These are phyloP conservation scores for Termitomyces sp. DNA, from an alignment of 768 basidiomycete genomes.

Conservation along the genomic window DNA sequence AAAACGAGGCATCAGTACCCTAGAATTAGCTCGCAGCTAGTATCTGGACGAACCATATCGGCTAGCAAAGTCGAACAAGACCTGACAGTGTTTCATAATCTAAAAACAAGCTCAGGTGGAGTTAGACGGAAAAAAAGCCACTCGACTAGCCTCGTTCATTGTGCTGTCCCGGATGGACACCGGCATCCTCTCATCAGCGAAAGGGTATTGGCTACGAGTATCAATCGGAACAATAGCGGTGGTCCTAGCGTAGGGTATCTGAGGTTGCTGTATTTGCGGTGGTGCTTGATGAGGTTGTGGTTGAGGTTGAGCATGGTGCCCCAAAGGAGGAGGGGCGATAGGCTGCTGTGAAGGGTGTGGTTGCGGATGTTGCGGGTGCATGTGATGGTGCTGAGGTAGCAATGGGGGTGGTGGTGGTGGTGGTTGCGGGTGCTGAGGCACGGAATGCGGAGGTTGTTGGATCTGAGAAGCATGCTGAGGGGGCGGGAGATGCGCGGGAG, in stretches of 20 bases:
- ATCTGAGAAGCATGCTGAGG: slow-evolving; percentile 14
- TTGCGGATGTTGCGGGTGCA: slow-evolving; percentile 14
- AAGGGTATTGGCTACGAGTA: slow-evolving; percentile 30
- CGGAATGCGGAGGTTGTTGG: slow-evolving; percentile 18
- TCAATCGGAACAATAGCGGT: slow-evolving; percentile 43
- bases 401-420: slow-evolving; percentile 11
- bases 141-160: slow-evolving; percentile 38
- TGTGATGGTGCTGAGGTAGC: slow-evolving; percentile 12
- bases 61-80: slow-evolving; percentile 60
- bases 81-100: slow-evolving; percentile 60
- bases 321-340: slow-evolving; percentile 10
- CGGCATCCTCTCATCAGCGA: slow-evolving; percentile 31
- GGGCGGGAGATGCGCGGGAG: slow-evolving; percentile 13
- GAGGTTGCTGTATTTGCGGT: slow-evolving; percentile 22
- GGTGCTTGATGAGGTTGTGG: slow-evolving; percentile 15
- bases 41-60: slow-evolving; percentile 51
- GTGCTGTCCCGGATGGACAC: slow-evolving; percentile 30
- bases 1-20: slow-evolving; percentile 5
- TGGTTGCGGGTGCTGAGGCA: slow-evolving; percentile 21
- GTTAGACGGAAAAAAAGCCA: background rate
- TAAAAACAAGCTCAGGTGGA: slow-evolving; percentile 22
- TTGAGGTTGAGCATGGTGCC: slow-evolving; percentile 12
- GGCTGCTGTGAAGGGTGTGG: slow-evolving; percentile 12
- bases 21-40: background rate
- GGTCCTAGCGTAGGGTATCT: slow-evolving; percentile 32